These are phyloP conservation scores for Euclidium syriacum DNA, from an alignment of 345 rosid genomes.

Conservation along the genomic window DNA sequence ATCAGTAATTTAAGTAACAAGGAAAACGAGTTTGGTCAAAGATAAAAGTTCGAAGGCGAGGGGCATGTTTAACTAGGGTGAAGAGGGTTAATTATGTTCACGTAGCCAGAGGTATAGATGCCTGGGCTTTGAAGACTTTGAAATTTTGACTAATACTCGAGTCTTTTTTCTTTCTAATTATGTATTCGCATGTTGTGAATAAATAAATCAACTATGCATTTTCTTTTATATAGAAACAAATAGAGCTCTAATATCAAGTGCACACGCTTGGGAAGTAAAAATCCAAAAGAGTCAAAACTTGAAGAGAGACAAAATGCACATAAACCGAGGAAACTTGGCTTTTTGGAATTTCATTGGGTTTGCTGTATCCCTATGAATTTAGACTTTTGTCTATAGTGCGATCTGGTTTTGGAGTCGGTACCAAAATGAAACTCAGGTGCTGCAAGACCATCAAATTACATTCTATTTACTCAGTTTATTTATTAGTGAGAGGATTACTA, in stretches of 20 bases:
- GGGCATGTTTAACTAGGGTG: constrained; percentile 16
- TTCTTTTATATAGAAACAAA: neutral
- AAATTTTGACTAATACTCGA: constrained; percentile 27
- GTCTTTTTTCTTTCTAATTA: neutral
- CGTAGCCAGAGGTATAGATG: constrained; percentile 29
- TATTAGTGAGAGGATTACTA: no score
- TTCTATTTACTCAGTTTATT: constrained; percentile 23
- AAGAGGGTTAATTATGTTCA: constrained; percentile 20
- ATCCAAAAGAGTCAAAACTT: constrained; percentile 27
- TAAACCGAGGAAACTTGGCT: constrained; percentile 31
- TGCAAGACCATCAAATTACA: constrained; percentile 22
- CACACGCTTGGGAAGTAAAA: constrained; percentile 35
- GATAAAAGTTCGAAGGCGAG: constrained; percentile 8
- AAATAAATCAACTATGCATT: constrained; percentile 6
- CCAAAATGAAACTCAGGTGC: constrained; percentile 29
- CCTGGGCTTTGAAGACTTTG: constrained; percentile 31
- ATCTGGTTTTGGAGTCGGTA: constrained; percentile 31
- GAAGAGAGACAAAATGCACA: constrained; percentile 33
- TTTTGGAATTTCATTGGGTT: constrained; percentile 21
- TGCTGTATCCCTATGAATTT: neutral
- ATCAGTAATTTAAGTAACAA: neutral
- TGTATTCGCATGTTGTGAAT: neutral
- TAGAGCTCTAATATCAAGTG: constrained; percentile 23
- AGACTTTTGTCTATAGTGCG: constrained; percentile 28
- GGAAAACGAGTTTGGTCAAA: constrained; percentile 8